Percentiles rank a stretch among this genome's conserved stretches.
These are phyloP conservation scores for Trametes elegans DNA, from an alignment of 768 basidiomycete species.

Conservation along the genomic window DNA sequence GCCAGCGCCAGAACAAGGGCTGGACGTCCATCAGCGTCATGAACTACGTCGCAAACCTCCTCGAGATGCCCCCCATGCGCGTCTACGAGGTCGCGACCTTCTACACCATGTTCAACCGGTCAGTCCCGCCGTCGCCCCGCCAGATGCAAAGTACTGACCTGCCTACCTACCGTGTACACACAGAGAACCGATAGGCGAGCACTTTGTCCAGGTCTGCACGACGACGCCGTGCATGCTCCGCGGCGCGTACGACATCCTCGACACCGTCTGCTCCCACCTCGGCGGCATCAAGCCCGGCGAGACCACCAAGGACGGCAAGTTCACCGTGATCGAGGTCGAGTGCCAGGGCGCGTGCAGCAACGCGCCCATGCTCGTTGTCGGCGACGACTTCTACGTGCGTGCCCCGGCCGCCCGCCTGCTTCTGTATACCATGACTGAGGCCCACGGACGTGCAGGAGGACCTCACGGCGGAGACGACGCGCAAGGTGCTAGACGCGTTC, in stretches of 20 bases:
- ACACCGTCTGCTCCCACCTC: conserved; percentile 80
- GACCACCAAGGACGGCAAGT: conserved; percentile 95
- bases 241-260: conserved; percentile 87
- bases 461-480: conserved; percentile 72
- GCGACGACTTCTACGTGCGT: conserved; percentile 94
- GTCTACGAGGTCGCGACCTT: conserved; percentile 99
- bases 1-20: conserved; percentile 95
- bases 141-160: not conserved
- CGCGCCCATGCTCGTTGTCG: conserved; percentile 94
- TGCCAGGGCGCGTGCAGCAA: conserved; percentile 99
- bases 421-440: conserved; percentile 7
- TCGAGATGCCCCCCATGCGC: conserved; percentile 96
- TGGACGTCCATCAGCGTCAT: conserved; percentile 99
- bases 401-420: not conserved
- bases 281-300: conserved; percentile 83
- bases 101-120: conserved; percentile 99
- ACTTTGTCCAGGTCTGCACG: conserved; percentile 98
- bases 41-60: conserved; percentile 94
- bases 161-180: too few species aligned
- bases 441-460: conserved; percentile 61
- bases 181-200: conserved; percentile 89
- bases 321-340: conserved; percentile 97
- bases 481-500: conserved; percentile 77
- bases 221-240: conserved; percentile 97
- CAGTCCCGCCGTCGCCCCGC: conserved; percentile 22